Conservation (phyloP, 495 filamentous ascomycete genomes). For the Penicillium dipodomyicola region DNA sequence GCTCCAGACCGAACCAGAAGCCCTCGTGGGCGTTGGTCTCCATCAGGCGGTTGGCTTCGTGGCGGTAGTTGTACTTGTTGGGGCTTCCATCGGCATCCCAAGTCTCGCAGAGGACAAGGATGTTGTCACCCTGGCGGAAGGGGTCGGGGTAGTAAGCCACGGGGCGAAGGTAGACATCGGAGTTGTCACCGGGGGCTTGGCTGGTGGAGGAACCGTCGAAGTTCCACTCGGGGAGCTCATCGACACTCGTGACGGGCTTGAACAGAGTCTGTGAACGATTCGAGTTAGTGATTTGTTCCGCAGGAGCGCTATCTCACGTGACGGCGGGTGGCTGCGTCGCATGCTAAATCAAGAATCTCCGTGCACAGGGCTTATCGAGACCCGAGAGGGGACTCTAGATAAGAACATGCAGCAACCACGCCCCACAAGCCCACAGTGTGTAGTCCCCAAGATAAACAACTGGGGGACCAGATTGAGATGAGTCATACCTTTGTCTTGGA, state of each 20-base stretch:
- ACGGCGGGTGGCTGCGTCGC: constrained; percentile 30
- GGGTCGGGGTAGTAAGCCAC: constrained; percentile 89
- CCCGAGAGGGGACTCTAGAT: constrained; percentile 12
- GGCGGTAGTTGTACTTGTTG: constrained; percentile 98
- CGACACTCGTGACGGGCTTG: constrained; percentile 58
- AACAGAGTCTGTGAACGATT: constrained; percentile 65
- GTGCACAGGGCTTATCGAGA: constrained; percentile 34
- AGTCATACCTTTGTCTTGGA: constrained; percentile 87
- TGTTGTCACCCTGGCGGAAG: constrained; percentile 81
- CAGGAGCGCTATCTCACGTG: constrained; percentile 31
- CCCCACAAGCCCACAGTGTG: neutral
- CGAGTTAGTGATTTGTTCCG: constrained; percentile 17
- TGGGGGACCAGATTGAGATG: constrained; percentile 3
- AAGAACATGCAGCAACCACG: constrained; percentile 17
- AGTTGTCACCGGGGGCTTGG: constrained; percentile 94
- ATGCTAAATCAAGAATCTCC: constrained; percentile 22
- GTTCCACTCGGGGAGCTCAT: constrained; percentile 97
- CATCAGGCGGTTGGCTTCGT: constrained; percentile 86
- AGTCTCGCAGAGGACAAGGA: constrained; percentile 91
- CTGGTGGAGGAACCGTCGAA: constrained; percentile 95
- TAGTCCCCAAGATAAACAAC: neutral
- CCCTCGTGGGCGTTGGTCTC: constrained; percentile 75
- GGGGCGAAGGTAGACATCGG: constrained; percentile 95
- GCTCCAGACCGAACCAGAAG: constrained; percentile 98
- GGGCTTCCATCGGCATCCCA: constrained; percentile 95